Percentiles rank a stretch among this genome's conserved stretches.
Evolutionary conservation across 805 yeast species (phyloP).

Genomic region (Hanseniaspora valbyensis): DNA sequence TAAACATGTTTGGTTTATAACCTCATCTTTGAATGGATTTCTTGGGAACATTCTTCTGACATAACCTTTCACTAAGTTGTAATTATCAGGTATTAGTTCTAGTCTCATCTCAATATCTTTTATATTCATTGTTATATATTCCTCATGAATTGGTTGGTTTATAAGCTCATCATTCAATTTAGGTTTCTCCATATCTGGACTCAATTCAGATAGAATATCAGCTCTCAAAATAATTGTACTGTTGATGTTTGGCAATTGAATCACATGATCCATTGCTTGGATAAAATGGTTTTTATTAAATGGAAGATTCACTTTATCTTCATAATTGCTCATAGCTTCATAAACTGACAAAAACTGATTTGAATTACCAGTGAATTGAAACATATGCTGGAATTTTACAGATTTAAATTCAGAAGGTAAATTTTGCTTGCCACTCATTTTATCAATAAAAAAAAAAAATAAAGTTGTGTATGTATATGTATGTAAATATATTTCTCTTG

Average conservation of each 20-base stretch:
- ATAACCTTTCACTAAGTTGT: constrained; percentile 36
- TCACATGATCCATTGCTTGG: constrained; percentile 66
- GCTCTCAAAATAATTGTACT: constrained; percentile 86
- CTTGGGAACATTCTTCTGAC: constrained; percentile 87
- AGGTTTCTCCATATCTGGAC: constrained; percentile 28
- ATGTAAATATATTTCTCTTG: too few relatives aligned
- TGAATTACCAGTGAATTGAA: background rate
- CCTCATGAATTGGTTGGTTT: constrained; percentile 7
- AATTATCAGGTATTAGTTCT: constrained; percentile 21
- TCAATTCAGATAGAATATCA: constrained; percentile 53
- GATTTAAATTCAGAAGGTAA: background rate
- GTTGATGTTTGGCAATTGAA: constrained; percentile 77
- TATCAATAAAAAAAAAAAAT: background rate
- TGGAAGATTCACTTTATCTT: constrained; percentile 1
- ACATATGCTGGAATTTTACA: constrained; percentile 4
- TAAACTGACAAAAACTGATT: background rate
- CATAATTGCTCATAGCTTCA: background rate
- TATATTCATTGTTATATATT: constrained; percentile 24
- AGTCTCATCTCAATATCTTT: constrained; percentile 35
- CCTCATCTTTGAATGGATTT: constrained; percentile 73
- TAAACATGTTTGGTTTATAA: constrained; percentile 76
- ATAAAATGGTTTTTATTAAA: constrained; percentile 44
- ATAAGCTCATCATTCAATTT: constrained; percentile 8
- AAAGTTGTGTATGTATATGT: too few relatives aligned
- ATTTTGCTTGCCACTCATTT: background rate